Base-by-base conservation (phyloP, 2,329 filamentous ascomycete genomes). In the Trichophyton rubrum region DNA sequence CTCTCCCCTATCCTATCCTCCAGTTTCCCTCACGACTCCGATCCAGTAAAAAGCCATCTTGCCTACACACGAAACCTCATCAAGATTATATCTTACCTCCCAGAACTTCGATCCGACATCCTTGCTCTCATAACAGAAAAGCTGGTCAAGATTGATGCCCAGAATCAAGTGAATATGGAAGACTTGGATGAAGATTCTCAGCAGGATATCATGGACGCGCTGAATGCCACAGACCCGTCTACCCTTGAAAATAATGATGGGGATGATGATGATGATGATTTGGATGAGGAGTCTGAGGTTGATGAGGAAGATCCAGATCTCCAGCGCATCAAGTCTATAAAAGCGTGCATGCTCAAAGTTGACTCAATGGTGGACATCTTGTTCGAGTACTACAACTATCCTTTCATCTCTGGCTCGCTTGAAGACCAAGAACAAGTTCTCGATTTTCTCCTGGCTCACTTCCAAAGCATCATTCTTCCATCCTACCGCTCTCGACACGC, bases 121-220 rank as follows among this genome's bases (percentile, higher is more conserved):
- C 80, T 96, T 64, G 85, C 90, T 60, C 77, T 95, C 11, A 87
- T 97, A 56, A 87, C 90, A 47, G 88, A 92, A 66, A 86, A 89
- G 64, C 80, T 97, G 6, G 89, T 97, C 68, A 93, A 93, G 74
- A 89, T 97, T 62, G 93, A 99, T 70, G 90, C 95, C 0, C 89
- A 96, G 70, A 93, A 97, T 73, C 92, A 96, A 73, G 83, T 91
- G 57, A 91, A 97, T 68, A 78, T 97, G 68, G 90, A 97, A 64
- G 91, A 97, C 67, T 77, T 96, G 63, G 92, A 96, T 64, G 92
- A 97, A 64, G 89, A 95, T 60, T 80, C 90, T 8, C 88, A 90
- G 60, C 85, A 90, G 24, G 84, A 85, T 59, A 82, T 92, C 17
- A 80, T 88, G 58, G 63, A 65, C 22, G 58, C 60, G n/a, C 61